A percentile compares a stretch with the other conserved stretches of the same genome.
Conservation (phyloP, 345 rosid species). For the Brassica juncea region DNA sequence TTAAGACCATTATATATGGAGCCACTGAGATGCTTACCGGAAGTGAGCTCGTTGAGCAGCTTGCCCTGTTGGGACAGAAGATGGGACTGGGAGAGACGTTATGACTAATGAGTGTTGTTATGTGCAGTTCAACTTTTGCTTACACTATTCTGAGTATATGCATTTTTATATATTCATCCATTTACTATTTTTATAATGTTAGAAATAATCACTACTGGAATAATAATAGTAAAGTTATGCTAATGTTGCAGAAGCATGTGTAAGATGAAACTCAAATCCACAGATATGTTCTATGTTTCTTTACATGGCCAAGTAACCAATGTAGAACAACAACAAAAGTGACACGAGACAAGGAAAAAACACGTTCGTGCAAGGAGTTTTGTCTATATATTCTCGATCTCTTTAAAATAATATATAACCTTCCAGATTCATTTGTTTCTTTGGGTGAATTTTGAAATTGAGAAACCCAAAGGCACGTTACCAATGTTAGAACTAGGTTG, state of each 20-base stretch:
- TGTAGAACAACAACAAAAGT: conserved; percentile 32
- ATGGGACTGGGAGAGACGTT: too few relatives aligned
- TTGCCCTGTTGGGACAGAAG: conserved; percentile 30
- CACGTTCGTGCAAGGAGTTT: conserved; percentile 32
- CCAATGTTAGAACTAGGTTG: conserved; percentile 34
- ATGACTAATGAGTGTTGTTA: background rate
- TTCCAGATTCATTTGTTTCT: conserved; percentile 7
- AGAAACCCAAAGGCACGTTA: conserved; percentile 3
- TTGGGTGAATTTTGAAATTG: conserved; percentile 13
- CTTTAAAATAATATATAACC: conserved; percentile 25
- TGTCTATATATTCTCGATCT: conserved; percentile 19
- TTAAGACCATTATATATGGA: conserved; percentile 70
- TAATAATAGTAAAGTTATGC: background rate
- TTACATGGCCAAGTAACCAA: conserved; percentile 26
- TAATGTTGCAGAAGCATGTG: background rate
- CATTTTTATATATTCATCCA: background rate
- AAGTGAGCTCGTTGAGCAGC: conserved; percentile 79
- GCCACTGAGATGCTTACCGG: conserved; percentile 80
- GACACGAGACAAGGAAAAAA: conserved; percentile 30
- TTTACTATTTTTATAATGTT: background rate
- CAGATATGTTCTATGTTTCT: conserved; percentile 18
- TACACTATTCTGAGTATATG: background rate
- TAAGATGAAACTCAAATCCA: background rate
- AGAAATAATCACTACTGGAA: background rate
- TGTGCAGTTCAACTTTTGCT: background rate